A percentile compares a stretch with the other conserved stretches of the same genome.
These are phyloP conservation scores for Cerrena zonata DNA, from an alignment of 1,284 basidiomycete genomes.

Conservation along the genomic window DNA sequence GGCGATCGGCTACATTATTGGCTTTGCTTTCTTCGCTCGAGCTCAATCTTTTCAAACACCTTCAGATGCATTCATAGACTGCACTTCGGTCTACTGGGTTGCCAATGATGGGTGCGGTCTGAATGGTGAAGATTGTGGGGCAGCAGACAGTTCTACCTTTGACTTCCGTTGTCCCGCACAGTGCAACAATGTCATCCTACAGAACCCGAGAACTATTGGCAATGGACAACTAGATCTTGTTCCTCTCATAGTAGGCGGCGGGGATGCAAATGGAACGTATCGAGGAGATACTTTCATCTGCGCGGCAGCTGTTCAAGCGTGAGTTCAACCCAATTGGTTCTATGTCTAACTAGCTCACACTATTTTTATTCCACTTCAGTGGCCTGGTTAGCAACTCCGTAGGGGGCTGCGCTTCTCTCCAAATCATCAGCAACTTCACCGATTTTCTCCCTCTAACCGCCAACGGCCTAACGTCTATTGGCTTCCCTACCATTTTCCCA, in stretches of 20 bases:
- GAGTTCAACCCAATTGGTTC: slow-evolving; percentile 28
- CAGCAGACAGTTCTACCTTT: slow-evolving; percentile 58
- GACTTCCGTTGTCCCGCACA: slow-evolving; percentile 80
- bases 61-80: slow-evolving; percentile 54
- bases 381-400: slow-evolving; percentile 58
- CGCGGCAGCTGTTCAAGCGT: slow-evolving; percentile 80
- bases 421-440: slow-evolving; percentile 68
- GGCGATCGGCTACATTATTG: slow-evolving; percentile 61
- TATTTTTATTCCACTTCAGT: slow-evolving; percentile 32
- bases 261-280: slow-evolving; percentile 64
- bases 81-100: slow-evolving; percentile 68
- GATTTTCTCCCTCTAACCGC: slow-evolving; percentile 55
- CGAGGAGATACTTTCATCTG: slow-evolving; percentile 84
- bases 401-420: slow-evolving; percentile 75
- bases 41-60: slow-evolving; percentile 68
- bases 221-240: slow-evolving; percentile 57
- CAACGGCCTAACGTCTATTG: slow-evolving; percentile 65
- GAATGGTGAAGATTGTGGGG: slow-evolving; percentile 61
- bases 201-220: slow-evolving; percentile 77
- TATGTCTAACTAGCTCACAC: background rate
- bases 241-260: slow-evolving; percentile 80
- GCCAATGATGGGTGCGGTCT: slow-evolving; percentile 73
- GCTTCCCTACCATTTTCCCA: slow-evolving; percentile 74
- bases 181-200: slow-evolving; percentile 61
- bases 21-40: slow-evolving; percentile 67